Percentiles rank a stretch among this genome's conserved stretches.
Conservation (phyloP, 2,329 filamentous ascomycete species). For the Pestalotiopsis sp. region DNA sequence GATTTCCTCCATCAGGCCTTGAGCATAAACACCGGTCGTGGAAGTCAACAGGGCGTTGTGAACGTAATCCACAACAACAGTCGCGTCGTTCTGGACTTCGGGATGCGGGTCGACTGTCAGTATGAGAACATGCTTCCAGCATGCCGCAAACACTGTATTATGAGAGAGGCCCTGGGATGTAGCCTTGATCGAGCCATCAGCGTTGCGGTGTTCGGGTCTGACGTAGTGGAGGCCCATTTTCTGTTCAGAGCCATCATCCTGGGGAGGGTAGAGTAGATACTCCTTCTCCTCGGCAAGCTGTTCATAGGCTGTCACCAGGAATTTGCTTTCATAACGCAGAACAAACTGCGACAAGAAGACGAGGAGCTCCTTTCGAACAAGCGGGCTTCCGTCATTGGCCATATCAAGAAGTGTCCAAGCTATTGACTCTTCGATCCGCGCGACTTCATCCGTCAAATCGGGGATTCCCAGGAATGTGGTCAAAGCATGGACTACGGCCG, state of each 20-base stretch:
- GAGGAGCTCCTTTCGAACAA: constrained; percentile 90
- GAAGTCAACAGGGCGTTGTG: constrained; percentile 78
- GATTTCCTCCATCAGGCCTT: constrained; percentile 74
- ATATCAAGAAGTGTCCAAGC: constrained; percentile 88
- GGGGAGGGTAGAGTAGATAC: constrained; percentile 57
- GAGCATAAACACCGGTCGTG: constrained; percentile 68
- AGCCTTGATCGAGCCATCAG: constrained; percentile 58
- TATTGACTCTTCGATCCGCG: constrained; percentile 85
- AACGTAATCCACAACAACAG: constrained; percentile 82
- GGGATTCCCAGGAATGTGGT: constrained; percentile 93
- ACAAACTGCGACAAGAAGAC: constrained; percentile 94
- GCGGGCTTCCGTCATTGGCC: constrained; percentile 89
- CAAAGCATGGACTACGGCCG: constrained; percentile 89
- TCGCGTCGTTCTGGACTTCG: constrained; percentile 84
- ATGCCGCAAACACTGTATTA: constrained; percentile 88
- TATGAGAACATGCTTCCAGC: constrained; percentile 91
- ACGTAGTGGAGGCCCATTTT: constrained; percentile 66
- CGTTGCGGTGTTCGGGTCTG: constrained; percentile 53
- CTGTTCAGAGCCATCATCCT: constrained; percentile 56
- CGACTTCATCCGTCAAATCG: constrained; percentile 87
- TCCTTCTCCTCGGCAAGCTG: constrained; percentile 83
- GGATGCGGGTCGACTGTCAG: constrained; percentile 93
- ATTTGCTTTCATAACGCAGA: constrained; percentile 86
- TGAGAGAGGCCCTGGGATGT: constrained; percentile 65
- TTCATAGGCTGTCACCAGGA: constrained; percentile 88